Base-by-base conservation (phyloP, 2,329 filamentous ascomycete species). In the Cordyceps sp. region DNA sequence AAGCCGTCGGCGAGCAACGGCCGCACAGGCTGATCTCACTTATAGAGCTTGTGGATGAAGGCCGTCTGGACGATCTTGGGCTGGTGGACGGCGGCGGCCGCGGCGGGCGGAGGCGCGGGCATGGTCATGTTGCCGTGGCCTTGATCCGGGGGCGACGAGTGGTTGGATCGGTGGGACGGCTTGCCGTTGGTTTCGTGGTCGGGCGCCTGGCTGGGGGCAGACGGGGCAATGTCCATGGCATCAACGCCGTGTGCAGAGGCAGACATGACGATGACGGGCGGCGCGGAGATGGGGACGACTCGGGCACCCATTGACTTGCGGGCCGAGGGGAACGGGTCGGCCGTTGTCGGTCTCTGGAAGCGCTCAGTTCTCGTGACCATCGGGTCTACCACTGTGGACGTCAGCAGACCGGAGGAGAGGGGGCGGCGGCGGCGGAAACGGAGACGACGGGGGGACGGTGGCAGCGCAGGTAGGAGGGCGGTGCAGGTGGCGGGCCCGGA, bases 31-130 rank as follows among this genome's bases (percentile, higher is more conserved):
- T n/a, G n/a, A n/a, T n/a, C 78, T 49, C 66, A 94, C 86, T 92
- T 94, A 66, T 96, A 98, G 23, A 98, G 72, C 57, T 98, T 98
- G 57, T 98, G 90, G 42, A 98, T 96, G 49, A 98, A 98, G 16
- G 90, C 90, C 10, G 90, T 96, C 59, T 98, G 90, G 13, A 96
- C 85, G 28, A 94, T 88, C 59, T 98, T 98, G 37, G 90, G 86
- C 51, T 93, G 86, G 50, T 93, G 84, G 32, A 86, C 78, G 30
- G 78, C 78, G 5, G 79, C 73, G 1, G 76, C 74, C 15, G 77
- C 75, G n/a, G 64, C 57, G 3, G 62, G 57, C 6, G 56, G 53
- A 13, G 64, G 65, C 16, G 65, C 63, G 22, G 64, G 55, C 64
- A 69, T 69, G 26, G 52, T 56, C 31, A 53, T 55, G 32, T 48